These are phyloP conservation scores for Annulohypoxylon moriforme DNA, from an alignment of 495 filamentous ascomycete species.

Conservation along the genomic window DNA sequence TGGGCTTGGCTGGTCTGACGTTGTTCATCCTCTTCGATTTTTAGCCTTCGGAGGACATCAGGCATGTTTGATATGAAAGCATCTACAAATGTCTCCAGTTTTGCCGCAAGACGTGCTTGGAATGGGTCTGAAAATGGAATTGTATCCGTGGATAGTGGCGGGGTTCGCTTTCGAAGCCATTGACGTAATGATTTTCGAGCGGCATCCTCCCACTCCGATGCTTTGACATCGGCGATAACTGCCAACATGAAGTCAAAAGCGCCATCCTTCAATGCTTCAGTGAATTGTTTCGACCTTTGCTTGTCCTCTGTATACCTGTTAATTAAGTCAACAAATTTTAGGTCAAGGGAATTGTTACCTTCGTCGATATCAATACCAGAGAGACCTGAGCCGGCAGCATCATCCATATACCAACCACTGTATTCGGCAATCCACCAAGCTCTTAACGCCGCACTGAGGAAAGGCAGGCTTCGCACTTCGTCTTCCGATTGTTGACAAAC, in stretches of 20 bases:
- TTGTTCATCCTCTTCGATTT: conserved; percentile 89
- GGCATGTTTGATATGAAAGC: conserved; percentile 94
- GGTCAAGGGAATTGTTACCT: conserved; percentile 41
- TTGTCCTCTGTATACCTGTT: conserved; percentile 65
- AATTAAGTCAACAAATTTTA: conserved; percentile 31
- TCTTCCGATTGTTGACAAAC: conserved; percentile 72
- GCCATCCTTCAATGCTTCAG: conserved; percentile 84
- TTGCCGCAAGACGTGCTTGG: conserved; percentile 75
- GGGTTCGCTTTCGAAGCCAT: conserved; percentile 81
- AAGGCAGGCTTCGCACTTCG: conserved; percentile 73
- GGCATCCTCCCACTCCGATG: conserved; percentile 81
- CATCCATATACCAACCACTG: conserved; percentile 86
- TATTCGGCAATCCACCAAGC: conserved; percentile 93
- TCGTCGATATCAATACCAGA: conserved; percentile 64
- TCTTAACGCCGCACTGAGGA: conserved; percentile 78
- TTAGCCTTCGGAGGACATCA: conserved; percentile 85
- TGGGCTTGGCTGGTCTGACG: conserved; percentile 74
- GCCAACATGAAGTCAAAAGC: conserved; percentile 92
- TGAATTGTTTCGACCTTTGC: conserved; percentile 74
- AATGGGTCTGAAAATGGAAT: conserved; percentile 71
- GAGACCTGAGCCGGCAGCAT: conserved; percentile 63
- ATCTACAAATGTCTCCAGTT: conserved; percentile 87
- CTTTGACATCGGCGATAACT: conserved; percentile 78
- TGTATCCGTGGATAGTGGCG: conserved; percentile 70
- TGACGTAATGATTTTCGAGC: conserved; percentile 77